These are phyloP conservation scores for Adansonia gregorii DNA, from an alignment of 441 rosid genomes.

Conservation along the genomic window DNA sequence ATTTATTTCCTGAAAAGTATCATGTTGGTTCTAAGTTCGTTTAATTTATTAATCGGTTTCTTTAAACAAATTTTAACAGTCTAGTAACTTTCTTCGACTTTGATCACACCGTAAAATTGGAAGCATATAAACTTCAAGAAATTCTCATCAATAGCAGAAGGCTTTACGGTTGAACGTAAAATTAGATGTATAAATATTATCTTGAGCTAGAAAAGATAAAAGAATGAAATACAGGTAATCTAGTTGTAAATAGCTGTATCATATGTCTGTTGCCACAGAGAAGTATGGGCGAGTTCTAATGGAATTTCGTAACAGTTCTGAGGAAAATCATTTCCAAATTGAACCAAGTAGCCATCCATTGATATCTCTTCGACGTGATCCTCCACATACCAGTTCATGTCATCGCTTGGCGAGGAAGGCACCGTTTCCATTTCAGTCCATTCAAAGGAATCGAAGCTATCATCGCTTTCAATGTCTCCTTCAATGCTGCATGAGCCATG, in stretches of 20 bases:
- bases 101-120: not conserved
- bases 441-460: slow-evolving; percentile 15
- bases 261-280: slow-evolving; percentile 46
- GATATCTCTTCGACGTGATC: slow-evolving; percentile 16
- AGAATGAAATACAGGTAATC: not conserved
- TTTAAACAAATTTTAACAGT: too few species aligned
- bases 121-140: not conserved
- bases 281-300: slow-evolving; percentile 23
- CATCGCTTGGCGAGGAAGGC: slow-evolving; percentile 45
- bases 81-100: too few species aligned
- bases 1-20: too few species aligned
- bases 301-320: slow-evolving; percentile 36
- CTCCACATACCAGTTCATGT: slow-evolving; percentile 40
- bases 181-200: not conserved
- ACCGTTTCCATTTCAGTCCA: slow-evolving; percentile 42
- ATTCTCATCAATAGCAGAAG: not conserved
- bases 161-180: not conserved
- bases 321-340: slow-evolving; percentile 39
- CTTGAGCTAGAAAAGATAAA: not conserved
- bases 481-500: not conserved
- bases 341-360: slow-evolving; percentile 37
- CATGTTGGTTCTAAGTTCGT: too few species aligned
- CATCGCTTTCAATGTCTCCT: not conserved
- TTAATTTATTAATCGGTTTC: too few species aligned
- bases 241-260: slow-evolving; percentile 31